These are phyloP conservation scores for Chiua sp. DNA, from an alignment of 1,284 basidiomycete genomes.

Conservation along the genomic window DNA sequence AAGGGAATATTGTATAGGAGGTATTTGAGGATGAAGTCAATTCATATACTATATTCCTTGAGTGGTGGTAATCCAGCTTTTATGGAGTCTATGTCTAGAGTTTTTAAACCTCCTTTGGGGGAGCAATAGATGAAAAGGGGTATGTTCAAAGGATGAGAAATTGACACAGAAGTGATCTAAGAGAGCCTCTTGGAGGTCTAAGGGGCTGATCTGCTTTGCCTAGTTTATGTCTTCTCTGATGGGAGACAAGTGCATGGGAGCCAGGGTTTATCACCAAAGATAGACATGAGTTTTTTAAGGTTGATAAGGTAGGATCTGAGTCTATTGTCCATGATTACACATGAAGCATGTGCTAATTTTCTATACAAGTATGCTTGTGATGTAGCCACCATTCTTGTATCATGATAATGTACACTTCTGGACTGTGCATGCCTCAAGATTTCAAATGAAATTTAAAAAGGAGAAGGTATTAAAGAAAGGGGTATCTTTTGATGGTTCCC, in stretches of 20 bases:
- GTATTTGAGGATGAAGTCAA: not conserved
- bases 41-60: not conserved
- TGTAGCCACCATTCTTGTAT: not conserved
- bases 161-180: not conserved
- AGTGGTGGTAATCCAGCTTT: not conserved
- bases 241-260: not conserved
- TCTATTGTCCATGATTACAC: not conserved
- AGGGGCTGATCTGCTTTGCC: not conserved
- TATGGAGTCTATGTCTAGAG: not conserved
- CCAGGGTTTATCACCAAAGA: not conserved
- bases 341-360: not conserved
- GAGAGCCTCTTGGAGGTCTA: not conserved
- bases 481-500: too few species aligned
- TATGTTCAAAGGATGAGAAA: not conserved
- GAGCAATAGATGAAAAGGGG: not conserved
- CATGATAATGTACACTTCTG: not conserved
- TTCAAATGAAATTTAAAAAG: too few species aligned
- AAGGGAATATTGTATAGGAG: too few species aligned
- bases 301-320: not conserved
- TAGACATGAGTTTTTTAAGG: conserved; percentile 1
- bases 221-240: not conserved
- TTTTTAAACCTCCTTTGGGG: not conserved
- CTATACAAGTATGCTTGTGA: not conserved
- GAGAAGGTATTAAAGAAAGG: too few species aligned
- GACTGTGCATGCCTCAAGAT: too few species aligned